These are phyloP conservation scores for Kwoniella dendrophila DNA, from an alignment of 768 basidiomycete species.

Conservation along the genomic window DNA sequence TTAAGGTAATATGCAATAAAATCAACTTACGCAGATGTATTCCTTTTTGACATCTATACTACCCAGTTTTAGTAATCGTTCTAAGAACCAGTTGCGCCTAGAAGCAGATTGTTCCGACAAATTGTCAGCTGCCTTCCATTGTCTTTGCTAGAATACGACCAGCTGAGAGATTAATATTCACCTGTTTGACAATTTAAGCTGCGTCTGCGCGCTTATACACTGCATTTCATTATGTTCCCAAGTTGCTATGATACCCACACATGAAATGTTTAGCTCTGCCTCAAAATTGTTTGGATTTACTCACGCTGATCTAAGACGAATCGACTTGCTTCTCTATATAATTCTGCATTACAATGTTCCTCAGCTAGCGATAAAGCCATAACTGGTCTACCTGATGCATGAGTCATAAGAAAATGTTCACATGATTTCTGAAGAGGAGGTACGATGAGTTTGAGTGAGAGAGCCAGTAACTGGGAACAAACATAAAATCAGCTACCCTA, in stretches of 20 bases:
- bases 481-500: slow-evolving; percentile 2
- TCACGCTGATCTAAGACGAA: slow-evolving; percentile 90
- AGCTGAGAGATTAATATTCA: too few species aligned
- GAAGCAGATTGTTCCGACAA: background rate
- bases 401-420: slow-evolving; percentile 82
- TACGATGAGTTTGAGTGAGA: slow-evolving; percentile 84
- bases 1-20: too few species aligned
- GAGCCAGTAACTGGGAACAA: slow-evolving; percentile 64
- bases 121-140: too few species aligned
- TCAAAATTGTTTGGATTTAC: slow-evolving; percentile 55
- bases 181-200: slow-evolving; percentile 82
- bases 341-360: slow-evolving; percentile 69
- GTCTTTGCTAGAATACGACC: too few species aligned
- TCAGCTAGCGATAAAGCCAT: slow-evolving; percentile 92
- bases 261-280: background rate
- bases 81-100: slow-evolving; percentile 92
- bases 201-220: slow-evolving; percentile 71
- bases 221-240: slow-evolving; percentile 50
- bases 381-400: slow-evolving; percentile 88
- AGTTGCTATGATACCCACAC: slow-evolving; percentile 31
- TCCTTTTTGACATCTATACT: slow-evolving; percentile 85
- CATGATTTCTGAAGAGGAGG: slow-evolving; percentile 79
- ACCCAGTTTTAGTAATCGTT: slow-evolving; percentile 88
- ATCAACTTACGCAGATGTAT: slow-evolving; percentile 77
- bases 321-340: slow-evolving; percentile 82